These are phyloP conservation scores for Aspergillus eucalypticola DNA, from an alignment of 2,329 filamentous ascomycete genomes.

Conservation along the genomic window DNA sequence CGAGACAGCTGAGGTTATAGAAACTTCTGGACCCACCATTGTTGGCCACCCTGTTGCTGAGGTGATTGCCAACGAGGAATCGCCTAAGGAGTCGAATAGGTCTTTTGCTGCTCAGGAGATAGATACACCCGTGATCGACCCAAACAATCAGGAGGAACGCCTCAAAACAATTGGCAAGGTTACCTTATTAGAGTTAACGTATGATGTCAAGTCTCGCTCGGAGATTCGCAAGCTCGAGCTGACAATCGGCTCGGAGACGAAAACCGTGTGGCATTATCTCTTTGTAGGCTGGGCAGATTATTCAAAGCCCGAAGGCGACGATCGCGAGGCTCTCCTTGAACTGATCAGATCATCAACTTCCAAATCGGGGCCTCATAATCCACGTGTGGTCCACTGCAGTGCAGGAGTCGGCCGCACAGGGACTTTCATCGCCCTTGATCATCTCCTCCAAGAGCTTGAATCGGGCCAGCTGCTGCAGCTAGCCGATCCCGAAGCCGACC, in stretches of 20 bases:
- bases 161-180: conserved; percentile 69
- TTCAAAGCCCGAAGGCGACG: conserved; percentile 66
- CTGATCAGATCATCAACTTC: conserved; percentile 52
- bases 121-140: conserved; percentile 50
- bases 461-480: conserved; percentile 64
- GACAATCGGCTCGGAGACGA: conserved; percentile 53
- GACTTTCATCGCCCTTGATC: conserved; percentile 95
- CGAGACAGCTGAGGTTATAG: too few species aligned
- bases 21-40: too few species aligned
- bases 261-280: conserved; percentile 77
- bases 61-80: too few species aligned
- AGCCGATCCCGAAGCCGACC: conserved; percentile 58
- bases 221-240: conserved; percentile 73
- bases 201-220: conserved; percentile 59
- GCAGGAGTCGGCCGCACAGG: conserved; percentile 92
- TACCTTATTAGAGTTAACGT: conserved; percentile 56
- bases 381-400: conserved; percentile 82
- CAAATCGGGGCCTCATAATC: conserved; percentile 56
- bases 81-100: too few species aligned
- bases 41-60: too few species aligned
- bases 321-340: conserved; percentile 52
- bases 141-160: conserved; percentile 61
- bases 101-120: too few species aligned
- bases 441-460: conserved; percentile 79
- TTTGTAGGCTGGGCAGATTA: conserved; percentile 92